Conservation (phyloP, 352 stramenopile genomes). For the Globisporangium heterothallicum region DNA sequence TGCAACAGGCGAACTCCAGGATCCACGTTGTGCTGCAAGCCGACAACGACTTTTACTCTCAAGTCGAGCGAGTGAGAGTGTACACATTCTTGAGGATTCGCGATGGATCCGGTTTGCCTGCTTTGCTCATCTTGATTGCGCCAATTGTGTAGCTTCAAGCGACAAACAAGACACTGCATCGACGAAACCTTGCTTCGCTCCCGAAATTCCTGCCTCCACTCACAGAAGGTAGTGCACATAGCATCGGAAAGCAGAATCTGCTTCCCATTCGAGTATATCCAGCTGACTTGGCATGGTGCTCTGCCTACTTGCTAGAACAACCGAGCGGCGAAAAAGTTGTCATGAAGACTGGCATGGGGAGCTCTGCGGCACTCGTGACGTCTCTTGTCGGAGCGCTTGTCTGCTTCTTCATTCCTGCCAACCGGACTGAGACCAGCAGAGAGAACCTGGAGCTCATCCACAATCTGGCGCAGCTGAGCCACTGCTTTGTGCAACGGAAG, state of each 20-base stretch:
- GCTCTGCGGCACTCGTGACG: slow-evolving; percentile 93
- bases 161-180: slow-evolving; percentile 43
- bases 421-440: slow-evolving; percentile 15
- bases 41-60: slow-evolving; percentile 98
- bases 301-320: slow-evolving; percentile 23
- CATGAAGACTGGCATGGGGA: slow-evolving; percentile 95
- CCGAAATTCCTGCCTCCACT: slow-evolving; percentile 79
- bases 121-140: background rate
- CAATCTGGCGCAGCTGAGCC: slow-evolving; percentile 93
- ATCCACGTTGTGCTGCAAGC: slow-evolving; percentile 85
- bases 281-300: no score
- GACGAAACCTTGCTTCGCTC: slow-evolving; percentile 67
- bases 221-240: slow-evolving; percentile 16
- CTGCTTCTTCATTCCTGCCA: slow-evolving; percentile 68
- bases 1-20: slow-evolving; percentile 14
- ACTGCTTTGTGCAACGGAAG: slow-evolving; percentile 96
- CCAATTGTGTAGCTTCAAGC: slow-evolving; percentile 63
- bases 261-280: no score
- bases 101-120: background rate
- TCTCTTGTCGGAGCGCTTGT: slow-evolving; percentile 90
- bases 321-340: slow-evolving; percentile 44
- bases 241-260: no score
- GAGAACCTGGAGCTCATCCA: slow-evolving; percentile 72
- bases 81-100: no score
- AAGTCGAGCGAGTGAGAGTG: slow-evolving; percentile 54